Percentiles rank a stretch among this genome's conserved stretches.
These are phyloP conservation scores for Globisporangium acanthophoron DNA, from an alignment of 352 stramenopile genomes.

Conservation along the genomic window DNA sequence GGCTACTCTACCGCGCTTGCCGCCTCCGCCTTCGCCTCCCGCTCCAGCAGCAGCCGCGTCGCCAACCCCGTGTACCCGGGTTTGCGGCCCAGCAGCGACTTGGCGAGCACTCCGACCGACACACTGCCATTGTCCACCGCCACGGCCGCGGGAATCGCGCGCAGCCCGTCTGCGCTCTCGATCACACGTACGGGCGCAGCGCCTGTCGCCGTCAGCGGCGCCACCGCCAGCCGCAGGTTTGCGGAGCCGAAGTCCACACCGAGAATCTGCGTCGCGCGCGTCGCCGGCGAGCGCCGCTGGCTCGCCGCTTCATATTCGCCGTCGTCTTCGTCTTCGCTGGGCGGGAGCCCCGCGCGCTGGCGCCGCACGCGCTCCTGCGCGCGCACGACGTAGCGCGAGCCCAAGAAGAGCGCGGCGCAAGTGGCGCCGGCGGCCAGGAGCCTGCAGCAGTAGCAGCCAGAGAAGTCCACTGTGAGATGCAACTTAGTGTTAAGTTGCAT, in stretches of 20 bases:
- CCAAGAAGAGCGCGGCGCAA: constrained; percentile 43
- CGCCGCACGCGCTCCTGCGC: constrained; percentile 52
- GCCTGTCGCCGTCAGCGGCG: constrained; percentile 17
- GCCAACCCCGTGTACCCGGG: constrained; percentile 45
- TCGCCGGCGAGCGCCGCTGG: background rate
- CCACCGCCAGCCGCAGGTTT: constrained; percentile 42
- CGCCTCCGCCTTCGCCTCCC: background rate
- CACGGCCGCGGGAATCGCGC: constrained; percentile 47
- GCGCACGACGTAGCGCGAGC: constrained; percentile 50
- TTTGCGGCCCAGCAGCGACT: constrained; percentile 47
- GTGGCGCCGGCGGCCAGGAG: constrained; percentile 35
- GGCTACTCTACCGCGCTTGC: background rate
- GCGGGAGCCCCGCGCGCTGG: constrained; percentile 32
- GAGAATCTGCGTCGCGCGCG: constrained; percentile 29
- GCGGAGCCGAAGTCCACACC: constrained; percentile 51
- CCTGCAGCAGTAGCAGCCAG: constrained; percentile 8
- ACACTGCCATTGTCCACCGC: constrained; percentile 54
- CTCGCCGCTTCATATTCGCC: background rate
- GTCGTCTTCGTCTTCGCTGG: constrained; percentile 26
- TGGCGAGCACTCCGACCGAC: constrained; percentile 44
- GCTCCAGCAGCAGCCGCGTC: constrained; percentile 39
- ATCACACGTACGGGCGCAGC: constrained; percentile 31
- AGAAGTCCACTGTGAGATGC: no score
- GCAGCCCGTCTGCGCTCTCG: constrained; percentile 49
- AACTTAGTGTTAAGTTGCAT: background rate